phyloP scores from a whole-genome alignment of 768 basidiomycete species.

The Fomitopsis pulvina region DNA sequence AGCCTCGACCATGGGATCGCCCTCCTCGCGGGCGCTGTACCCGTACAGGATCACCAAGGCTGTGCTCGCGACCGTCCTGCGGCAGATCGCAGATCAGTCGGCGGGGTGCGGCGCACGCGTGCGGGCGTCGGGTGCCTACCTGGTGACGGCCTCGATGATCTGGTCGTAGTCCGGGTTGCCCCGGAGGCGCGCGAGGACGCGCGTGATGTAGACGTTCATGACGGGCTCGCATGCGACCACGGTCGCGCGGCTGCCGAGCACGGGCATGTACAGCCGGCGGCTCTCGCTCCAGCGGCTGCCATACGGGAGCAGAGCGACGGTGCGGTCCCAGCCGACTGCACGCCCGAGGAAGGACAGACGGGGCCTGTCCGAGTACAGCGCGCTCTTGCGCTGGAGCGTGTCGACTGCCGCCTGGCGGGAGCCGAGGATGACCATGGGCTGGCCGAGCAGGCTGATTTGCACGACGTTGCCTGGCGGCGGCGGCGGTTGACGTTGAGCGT shows the following conservation, averaged over 20 bases:
- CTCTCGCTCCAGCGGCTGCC: slow-evolving; percentile 20
- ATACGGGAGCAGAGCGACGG: slow-evolving; percentile 18
- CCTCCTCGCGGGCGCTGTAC: slow-evolving; percentile 19
- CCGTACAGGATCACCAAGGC: slow-evolving; percentile 23
- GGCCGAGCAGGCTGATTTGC: slow-evolving; percentile 20
- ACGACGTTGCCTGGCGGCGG: slow-evolving; percentile 24
- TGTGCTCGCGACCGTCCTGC: slow-evolving; percentile 12
- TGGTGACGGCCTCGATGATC: too few relatives aligned
- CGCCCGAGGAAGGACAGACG: slow-evolving; percentile 19
- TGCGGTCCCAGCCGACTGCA: slow-evolving; percentile 20
- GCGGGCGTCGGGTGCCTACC: too few relatives aligned
- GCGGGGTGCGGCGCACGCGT: too few relatives aligned
- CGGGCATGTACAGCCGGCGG: slow-evolving; percentile 16
- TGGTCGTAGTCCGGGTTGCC: background rate
- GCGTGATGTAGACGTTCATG: background rate
- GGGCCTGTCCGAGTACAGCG: slow-evolving; percentile 24
- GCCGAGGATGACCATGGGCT: slow-evolving; percentile 24
- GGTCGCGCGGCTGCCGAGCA: slow-evolving; percentile 15
- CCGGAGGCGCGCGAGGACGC: background rate
- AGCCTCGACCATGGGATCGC: slow-evolving; percentile 32
- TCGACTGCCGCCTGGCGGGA: slow-evolving; percentile 20
- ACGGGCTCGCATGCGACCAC: background rate
- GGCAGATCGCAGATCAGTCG: too few relatives aligned
- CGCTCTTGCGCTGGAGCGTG: slow-evolving; percentile 23
- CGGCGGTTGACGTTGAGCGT: too few relatives aligned